Evolutionary conservation across 2,329 filamentous ascomycete species (phyloP).

Genomic region (Exserohilum rostratum): DNA sequence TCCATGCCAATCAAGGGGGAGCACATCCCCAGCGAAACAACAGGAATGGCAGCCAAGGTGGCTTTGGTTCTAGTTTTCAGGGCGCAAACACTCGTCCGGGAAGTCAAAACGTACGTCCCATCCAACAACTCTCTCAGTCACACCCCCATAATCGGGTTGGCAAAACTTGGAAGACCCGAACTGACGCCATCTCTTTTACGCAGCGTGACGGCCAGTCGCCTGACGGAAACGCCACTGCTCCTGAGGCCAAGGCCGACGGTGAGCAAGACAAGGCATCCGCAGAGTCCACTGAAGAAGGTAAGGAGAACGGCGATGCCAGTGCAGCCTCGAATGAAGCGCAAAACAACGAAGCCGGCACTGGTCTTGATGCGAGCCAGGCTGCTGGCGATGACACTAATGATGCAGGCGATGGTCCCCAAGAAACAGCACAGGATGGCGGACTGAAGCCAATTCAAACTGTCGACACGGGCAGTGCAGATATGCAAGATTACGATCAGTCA

Average conservation of each 20-base stretch:
- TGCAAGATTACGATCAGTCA: slow-evolving; percentile 29
- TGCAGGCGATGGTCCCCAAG: slow-evolving; percentile 24
- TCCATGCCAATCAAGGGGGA: slow-evolving; percentile 71
- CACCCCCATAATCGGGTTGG: slow-evolving; percentile 14
- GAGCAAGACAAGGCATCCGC: slow-evolving; percentile 29
- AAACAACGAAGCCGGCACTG: slow-evolving; percentile 8
- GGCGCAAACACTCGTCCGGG: slow-evolving; percentile 38
- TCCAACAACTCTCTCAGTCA: slow-evolving; percentile 26
- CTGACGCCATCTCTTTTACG: slow-evolving; percentile 31
- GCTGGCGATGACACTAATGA: slow-evolving; percentile 22
- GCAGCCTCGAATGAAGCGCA: slow-evolving; percentile 13
- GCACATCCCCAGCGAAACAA: slow-evolving; percentile 47
- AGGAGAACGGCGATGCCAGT: slow-evolving; percentile 19
- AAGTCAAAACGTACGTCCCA: slow-evolving; percentile 46
- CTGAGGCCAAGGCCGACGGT: slow-evolving; percentile 40
- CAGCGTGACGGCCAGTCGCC: slow-evolving; percentile 43
- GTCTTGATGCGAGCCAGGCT: slow-evolving; percentile 14
- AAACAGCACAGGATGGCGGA: slow-evolving; percentile 22
- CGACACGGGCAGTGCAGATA: slow-evolving; percentile 34
- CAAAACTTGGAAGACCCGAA: slow-evolving; percentile 17
- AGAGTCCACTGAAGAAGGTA: slow-evolving; percentile 41
- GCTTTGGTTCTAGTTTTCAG: slow-evolving; percentile 37
- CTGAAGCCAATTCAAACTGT: slow-evolving; percentile 45
- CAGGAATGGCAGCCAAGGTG: slow-evolving; percentile 51
- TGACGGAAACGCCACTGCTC: slow-evolving; percentile 38